Conservation (phyloP, 176 grass and related monocot genomes). For the Elaeis guineensis region DNA sequence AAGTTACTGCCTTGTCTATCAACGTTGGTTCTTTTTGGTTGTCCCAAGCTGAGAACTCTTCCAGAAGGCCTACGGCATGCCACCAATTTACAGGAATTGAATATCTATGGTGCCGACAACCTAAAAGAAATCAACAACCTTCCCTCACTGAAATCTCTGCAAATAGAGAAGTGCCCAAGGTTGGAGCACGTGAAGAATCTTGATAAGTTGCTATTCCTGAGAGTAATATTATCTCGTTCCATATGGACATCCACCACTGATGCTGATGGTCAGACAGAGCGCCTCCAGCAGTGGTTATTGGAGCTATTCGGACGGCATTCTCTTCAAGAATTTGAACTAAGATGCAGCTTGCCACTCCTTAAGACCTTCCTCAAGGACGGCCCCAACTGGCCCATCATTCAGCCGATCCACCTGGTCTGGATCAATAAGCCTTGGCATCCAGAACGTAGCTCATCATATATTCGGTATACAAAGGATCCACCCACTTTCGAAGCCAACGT, state of each 20-base stretch:
- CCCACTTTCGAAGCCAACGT: constrained; percentile 37
- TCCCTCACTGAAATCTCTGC: constrained; percentile 28
- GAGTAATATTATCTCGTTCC: background rate
- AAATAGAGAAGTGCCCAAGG: constrained; percentile 48
- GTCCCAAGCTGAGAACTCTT: constrained; percentile 29
- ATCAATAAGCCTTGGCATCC: too few species aligned
- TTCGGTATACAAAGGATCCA: constrained; percentile 51
- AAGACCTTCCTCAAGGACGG: constrained; percentile 60
- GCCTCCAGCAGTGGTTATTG: constrained; percentile 52
- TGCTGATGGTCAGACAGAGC: too few species aligned
- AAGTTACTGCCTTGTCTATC: too few species aligned
- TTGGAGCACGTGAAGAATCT: constrained; percentile 13
- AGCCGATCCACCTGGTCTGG: constrained; percentile 58
- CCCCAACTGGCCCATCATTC: constrained; percentile 66
- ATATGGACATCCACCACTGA: constrained; percentile 39
- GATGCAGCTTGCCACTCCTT: constrained; percentile 49
- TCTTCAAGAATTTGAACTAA: constrained; percentile 57
- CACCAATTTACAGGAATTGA: constrained; percentile 25
- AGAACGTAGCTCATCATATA: constrained; percentile 36
- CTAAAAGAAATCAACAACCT: constrained; percentile 9
- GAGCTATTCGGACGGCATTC: too few species aligned
- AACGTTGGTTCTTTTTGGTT: too few species aligned
- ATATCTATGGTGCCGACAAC: constrained; percentile 36
- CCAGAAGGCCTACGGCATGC: constrained; percentile 7
- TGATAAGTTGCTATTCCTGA: too few species aligned